A percentile compares a stretch with the other conserved stretches of the same genome.
Evolutionary conservation across 345 rosid genomes (phyloP).

Genomic region (Populus alba): DNA sequence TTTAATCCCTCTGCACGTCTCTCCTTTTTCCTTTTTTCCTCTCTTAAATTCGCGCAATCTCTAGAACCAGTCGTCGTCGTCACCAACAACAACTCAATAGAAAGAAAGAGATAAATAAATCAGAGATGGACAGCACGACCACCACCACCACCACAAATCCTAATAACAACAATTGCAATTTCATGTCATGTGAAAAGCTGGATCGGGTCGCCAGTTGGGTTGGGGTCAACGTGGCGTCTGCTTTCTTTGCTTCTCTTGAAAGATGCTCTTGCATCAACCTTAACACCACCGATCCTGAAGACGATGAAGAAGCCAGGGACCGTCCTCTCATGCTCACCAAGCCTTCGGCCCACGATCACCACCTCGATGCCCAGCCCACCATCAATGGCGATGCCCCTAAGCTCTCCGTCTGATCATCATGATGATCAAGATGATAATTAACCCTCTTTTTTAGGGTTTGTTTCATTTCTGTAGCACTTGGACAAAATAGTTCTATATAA

Average conservation of each 20-base stretch:
- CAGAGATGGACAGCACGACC: conserved; percentile 1
- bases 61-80: not conserved
- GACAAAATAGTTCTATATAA: no score
- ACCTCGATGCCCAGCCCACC: conserved; percentile 12
- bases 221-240: conserved; percentile 56
- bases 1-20: not conserved
- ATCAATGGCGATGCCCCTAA: conserved; percentile 20
- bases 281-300: conserved; percentile 51
- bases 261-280: conserved; percentile 73
- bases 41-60: no score
- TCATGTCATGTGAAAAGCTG: conserved; percentile 58
- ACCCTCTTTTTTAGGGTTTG: not conserved
- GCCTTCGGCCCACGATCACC: conserved; percentile 17
- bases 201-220: conserved; percentile 63
- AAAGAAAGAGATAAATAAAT: not conserved
- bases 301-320: conserved; percentile 54
- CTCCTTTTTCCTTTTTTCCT: no score
- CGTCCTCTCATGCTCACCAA: conserved; percentile 50
- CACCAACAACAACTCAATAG: not conserved
- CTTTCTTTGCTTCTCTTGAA: conserved; percentile 67
- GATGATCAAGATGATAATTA: not conserved
- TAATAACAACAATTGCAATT: conserved; percentile 29
- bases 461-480: no score
- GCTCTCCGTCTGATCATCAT: conserved; percentile 18
- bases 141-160: not conserved